These are phyloP conservation scores for Ceriops zippeliana DNA, from an alignment of 345 rosid species.

Conservation along the genomic window DNA sequence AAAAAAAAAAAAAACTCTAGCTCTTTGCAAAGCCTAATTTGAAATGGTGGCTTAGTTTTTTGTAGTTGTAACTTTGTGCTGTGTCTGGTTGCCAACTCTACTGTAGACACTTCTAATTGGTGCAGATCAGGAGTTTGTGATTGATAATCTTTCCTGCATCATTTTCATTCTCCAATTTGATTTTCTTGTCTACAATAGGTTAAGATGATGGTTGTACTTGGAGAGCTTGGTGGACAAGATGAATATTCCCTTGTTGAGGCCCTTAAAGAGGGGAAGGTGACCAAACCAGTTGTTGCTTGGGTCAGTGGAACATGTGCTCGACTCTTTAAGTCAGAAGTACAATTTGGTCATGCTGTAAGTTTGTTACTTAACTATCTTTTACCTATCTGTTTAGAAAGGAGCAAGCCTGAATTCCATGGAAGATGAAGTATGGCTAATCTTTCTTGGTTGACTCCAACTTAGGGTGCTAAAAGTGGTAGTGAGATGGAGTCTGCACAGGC, in stretches of 20 bases:
- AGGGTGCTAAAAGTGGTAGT: conserved; percentile 99
- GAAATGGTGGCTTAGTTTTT: no score
- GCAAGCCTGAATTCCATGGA: background rate
- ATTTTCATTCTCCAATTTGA: conserved; percentile 3
- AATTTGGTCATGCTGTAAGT: conserved; percentile 99
- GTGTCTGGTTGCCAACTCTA: no score
- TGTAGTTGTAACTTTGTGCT: no score
- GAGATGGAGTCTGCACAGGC: conserved; percentile 99
- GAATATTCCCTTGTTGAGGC: conserved; percentile 98
- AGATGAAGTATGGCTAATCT: conserved; percentile 10
- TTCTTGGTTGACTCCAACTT: conserved; percentile 20
- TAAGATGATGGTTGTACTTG: conserved; percentile 93
- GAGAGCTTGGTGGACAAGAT: conserved; percentile 96
- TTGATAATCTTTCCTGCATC: background rate
- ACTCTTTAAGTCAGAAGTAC: conserved; percentile 96
- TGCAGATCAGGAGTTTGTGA: no score
- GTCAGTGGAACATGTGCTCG: conserved; percentile 98
- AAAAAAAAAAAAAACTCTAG: background rate
- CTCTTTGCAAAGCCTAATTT: no score
- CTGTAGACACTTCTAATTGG: no score
- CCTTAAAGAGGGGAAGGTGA: conserved; percentile 84
- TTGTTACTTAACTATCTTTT: conserved; percentile 13
- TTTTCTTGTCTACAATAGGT: conserved; percentile 41
- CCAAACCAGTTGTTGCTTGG: conserved; percentile 96
- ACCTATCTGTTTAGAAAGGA: conserved; percentile 2